Evolutionary conservation across 2,329 filamentous ascomycete species (phyloP), one percentile per base, ranked within the genome.

Genomic region (Cladosporium sp.): DNA sequence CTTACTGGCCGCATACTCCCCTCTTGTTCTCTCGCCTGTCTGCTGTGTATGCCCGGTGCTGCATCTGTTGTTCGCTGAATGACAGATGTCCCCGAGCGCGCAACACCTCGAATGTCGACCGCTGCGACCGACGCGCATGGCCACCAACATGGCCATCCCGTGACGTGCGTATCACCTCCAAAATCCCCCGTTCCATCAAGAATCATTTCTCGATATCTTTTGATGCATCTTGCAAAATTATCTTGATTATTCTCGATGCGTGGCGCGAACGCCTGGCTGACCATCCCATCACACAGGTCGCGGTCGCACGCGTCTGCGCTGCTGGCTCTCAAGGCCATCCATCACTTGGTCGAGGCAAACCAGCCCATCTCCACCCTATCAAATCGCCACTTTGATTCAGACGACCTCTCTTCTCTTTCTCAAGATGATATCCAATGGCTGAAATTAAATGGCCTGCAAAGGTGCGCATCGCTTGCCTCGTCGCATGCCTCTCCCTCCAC

Each of bases 401-500:
- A 53, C 9, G 42, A 53, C 27, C 22, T 51, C 6, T 38, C 48
- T 30, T 38, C 36, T 13, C 15, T 49, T 15, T 22, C 45, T 7
- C 43, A 52, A 16, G 43, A 54, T 19, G 54, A 55, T 20, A 18
- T 47, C 15, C 35, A 43, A 43, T 56, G 52, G 52, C 45, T 82
- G 54, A 75, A 80, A 62, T 70, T 73, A 58, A 80, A 82, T 66
- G 75, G 80, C 57, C 69, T 82, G 35, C 62, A 73, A 57, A 76
- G 76, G 80, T 48, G n/a, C 38, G 45, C 20, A 30, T 40, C 25
- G 7, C n/a, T 33, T 18, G 16, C 36, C 15, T 51, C 35, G 39
- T 46, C 33, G 33, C 35, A 39, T 40, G 8, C 27, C 15, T 33
- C 45, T n/a, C 33, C n/a, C 41, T 33, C 27, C 22, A 51, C 38